Conservation (phyloP, 2,329 filamentous ascomycete genomes). For the Ophiostoma tasmaniense region DNA sequence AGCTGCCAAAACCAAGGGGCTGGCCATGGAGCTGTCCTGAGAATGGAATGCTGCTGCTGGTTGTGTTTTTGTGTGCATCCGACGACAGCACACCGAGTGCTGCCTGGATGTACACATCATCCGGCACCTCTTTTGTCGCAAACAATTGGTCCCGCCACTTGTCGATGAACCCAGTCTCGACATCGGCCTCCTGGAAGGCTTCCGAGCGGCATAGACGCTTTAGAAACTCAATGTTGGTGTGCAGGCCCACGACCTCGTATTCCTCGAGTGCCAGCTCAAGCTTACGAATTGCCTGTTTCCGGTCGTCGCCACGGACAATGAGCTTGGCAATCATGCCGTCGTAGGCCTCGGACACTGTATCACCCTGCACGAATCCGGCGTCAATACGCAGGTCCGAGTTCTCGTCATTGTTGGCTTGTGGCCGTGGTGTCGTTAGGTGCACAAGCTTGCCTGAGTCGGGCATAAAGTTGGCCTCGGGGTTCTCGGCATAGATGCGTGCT, state of each 20-base stretch:
- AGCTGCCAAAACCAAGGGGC: conserved; percentile 46
- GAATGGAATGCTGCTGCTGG: conserved; percentile 18
- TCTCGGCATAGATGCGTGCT: conserved; percentile 93
- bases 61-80: conserved; percentile 24
- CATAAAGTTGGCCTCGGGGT: conserved; percentile 83
- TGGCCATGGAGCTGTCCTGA: conserved; percentile 33
- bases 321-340: conserved; percentile 99
- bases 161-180: conserved; percentile 94
- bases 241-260: conserved; percentile 86
- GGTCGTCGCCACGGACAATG: conserved; percentile 74
- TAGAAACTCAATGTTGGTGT: conserved; percentile 94
- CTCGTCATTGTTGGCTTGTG: conserved; percentile 17
- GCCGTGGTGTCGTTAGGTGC: conserved; percentile 64
- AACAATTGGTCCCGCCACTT: conserved; percentile 80
- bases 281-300: conserved; percentile 74
- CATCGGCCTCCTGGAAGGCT: conserved; percentile 76
- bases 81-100: conserved; percentile 64
- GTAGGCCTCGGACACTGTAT: conserved; percentile 88
- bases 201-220: conserved; percentile 76
- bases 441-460: conserved; percentile 85
- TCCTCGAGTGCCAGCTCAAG: conserved; percentile 70
- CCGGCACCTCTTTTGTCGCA: conserved; percentile 46
- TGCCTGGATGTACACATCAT: conserved; percentile 78
- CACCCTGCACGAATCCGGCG: conserved; percentile 83
- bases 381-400: conserved; percentile 78